Evolutionary conservation across 2,329 filamentous ascomycete species (phyloP), one percentile per base, ranked within the genome.

Genomic region (Curvularia eragrostidis): DNA sequence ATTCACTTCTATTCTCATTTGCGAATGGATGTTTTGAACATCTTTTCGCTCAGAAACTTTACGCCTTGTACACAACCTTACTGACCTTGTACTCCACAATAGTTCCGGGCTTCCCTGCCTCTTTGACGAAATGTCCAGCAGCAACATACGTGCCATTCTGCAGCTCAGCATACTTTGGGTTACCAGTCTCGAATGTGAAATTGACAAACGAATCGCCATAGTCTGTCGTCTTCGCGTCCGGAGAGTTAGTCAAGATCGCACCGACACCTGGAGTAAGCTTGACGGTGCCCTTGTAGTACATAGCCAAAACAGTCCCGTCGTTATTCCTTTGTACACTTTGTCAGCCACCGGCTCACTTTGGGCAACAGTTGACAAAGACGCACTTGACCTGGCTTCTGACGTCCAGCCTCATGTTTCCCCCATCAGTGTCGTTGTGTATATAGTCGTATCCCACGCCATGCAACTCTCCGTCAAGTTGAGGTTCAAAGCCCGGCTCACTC

Each of bases 221-320:
- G 6, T 60, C 59, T 1, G 70, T 73, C 1, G 69, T 74, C 56
- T 67, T 68, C 5, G 70, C 71, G 23, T 70, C 65, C 2, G 65
- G 24, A 0, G 48, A 39, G 10, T 64, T 64, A 26, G 59, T 54
- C 9, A 74, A 53, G 21, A 73, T 47, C 3, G 67, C 69, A 48
- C 64, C 62, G 15, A 74, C 67, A 15, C 63, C 65, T 2, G 48
- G 46, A 3, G 68, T 71, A 3, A 73, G 57, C 21, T 54, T 63
- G 4, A 74, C 70, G 7, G 61, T 68, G 30, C 71, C 71, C 56
- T 72, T 70, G 58, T 73, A 74, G 52, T 71, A 74, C 71, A 74
- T 74, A 8, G 70, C 71, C 3, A 74, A 47, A 21, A 73, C 44
- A 12, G 67, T 65, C 28, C 59, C 63, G 26, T 69, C 68, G 3